Conservation (phyloP, 352 stramenopile genomes). For the Phytophthora pseudosyringae region DNA sequence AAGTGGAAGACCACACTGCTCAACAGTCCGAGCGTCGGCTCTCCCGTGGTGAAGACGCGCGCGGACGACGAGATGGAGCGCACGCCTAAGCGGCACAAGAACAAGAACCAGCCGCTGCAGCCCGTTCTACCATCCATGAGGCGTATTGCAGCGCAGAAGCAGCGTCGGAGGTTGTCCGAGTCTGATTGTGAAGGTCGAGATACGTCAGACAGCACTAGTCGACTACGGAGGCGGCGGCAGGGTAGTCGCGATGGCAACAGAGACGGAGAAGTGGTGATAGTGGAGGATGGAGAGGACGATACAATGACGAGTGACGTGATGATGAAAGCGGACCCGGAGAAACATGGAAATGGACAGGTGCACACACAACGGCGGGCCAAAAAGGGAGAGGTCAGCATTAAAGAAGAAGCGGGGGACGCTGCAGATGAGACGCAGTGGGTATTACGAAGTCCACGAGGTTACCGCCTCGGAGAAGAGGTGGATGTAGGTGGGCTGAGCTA, state of each 20-base stretch:
- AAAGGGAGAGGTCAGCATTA: conserved; percentile 16
- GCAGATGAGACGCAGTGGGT: conserved; percentile 58
- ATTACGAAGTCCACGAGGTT: conserved; percentile 69
- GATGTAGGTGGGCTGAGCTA: conserved; percentile 60
- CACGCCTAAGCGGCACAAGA: conserved; percentile 34
- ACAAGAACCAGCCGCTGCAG: conserved; percentile 42
- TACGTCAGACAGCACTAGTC: conserved; percentile 13
- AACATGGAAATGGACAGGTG: conserved; percentile 2
- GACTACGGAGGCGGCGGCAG: conserved; percentile 23
- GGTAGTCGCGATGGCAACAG: conserved; percentile 10
- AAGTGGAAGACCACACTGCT: conserved; percentile 81
- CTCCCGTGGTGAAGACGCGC: conserved; percentile 8
- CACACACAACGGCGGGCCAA: conserved; percentile 2
- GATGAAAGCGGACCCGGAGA: conserved; percentile 23
- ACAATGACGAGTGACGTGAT: neutral
- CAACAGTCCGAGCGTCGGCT: conserved; percentile 11
- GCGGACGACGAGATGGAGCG: conserved; percentile 1
- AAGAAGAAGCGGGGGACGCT: conserved; percentile 25
- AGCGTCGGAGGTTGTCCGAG: conserved; percentile 40
- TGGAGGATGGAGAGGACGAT: conserved; percentile 16
- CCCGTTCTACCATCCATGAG: conserved; percentile 58
- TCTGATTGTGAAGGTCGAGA: conserved; percentile 35
- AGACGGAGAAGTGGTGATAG: conserved; percentile 12
- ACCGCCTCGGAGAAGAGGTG: conserved; percentile 62
- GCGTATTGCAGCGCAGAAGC: conserved; percentile 55